Evolutionary conservation across 2,329 filamentous ascomycete genomes (phyloP).

Genomic region (Ophiocordyceps camponoti-saundersi): DNA sequence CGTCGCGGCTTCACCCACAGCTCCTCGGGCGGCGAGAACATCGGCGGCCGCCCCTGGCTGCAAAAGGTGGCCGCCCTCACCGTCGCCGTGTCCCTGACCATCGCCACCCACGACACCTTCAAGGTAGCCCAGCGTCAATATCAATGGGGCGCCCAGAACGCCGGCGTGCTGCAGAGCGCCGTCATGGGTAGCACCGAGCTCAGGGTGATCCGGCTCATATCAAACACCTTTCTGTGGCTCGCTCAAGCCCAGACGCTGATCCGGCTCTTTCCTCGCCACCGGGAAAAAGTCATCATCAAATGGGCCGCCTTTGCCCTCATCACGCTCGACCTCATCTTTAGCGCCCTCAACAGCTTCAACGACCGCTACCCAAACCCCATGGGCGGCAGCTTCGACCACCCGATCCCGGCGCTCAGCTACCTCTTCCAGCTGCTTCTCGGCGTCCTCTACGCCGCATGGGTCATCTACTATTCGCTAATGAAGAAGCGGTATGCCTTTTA

Average conservation of each 20-base stretch:
- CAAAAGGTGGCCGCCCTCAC: conserved; percentile 67
- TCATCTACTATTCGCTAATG: conserved; percentile 83
- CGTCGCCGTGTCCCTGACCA: conserved; percentile 72
- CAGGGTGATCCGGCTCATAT: conserved; percentile 80
- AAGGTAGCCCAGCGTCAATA: conserved; percentile 72
- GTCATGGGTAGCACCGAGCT: conserved; percentile 77
- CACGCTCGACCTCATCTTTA: conserved; percentile 77
- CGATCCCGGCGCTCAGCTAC: conserved; percentile 80
- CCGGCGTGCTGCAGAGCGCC: conserved; percentile 52
- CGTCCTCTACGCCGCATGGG: conserved; percentile 80
- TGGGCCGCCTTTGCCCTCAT: conserved; percentile 96
- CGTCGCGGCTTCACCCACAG: conserved; percentile 78
- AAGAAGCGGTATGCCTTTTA: conserved; percentile 87
- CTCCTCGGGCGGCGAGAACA: conserved; percentile 61
- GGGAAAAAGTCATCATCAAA: conserved; percentile 97
- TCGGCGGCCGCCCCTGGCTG: conserved; percentile 84
- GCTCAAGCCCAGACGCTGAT: conserved; percentile 95
- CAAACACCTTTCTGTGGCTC: conserved; percentile 91
- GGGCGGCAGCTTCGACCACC: conserved; percentile 67
- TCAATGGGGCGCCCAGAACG: conserved; percentile 61
- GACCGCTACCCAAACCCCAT: conserved; percentile 37
- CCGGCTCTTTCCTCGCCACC: conserved; percentile 83
- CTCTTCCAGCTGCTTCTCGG: conserved; percentile 78
- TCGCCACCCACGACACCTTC: conserved; percentile 86
- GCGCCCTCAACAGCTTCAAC: conserved; percentile 72